Conservation (phyloP, 2,329 filamentous ascomycete species). For the Diplodia corticola region DNA sequence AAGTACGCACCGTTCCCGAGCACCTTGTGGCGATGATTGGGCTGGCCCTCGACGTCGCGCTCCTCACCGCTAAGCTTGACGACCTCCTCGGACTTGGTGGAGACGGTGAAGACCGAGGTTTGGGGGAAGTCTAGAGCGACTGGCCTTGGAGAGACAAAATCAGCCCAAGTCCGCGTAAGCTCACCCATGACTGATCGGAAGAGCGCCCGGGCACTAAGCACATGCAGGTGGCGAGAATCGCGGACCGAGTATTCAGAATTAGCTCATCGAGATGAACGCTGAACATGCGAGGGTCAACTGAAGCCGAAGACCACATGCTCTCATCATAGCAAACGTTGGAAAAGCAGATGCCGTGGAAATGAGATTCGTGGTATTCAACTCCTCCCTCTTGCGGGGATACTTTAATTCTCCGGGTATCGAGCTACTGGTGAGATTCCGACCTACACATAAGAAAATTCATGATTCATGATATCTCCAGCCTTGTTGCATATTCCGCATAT, state of each 20-base stretch:
- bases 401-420: not conserved
- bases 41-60: slow-evolving; percentile 66
- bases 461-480: slow-evolving; percentile 1
- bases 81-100: slow-evolving; percentile 53
- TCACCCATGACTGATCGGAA: not conserved
- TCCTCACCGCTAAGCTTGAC: slow-evolving; percentile 29
- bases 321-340: too few species aligned
- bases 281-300: too few species aligned
- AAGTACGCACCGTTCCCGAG: slow-evolving; percentile 85
- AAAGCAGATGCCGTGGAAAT: too few species aligned
- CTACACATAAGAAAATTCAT: not conserved
- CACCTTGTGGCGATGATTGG: slow-evolving; percentile 81
- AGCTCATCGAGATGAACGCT: too few species aligned
- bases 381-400: not conserved
- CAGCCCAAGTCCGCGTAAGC: not conserved
- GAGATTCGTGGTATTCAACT: too few species aligned
- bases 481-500: slow-evolving; percentile 27
- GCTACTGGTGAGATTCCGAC: not conserved
- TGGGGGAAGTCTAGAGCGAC: slow-evolving; percentile 83
- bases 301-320: too few species aligned
- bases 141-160: not conserved
- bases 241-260: not conserved
- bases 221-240: not conserved
- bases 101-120: slow-evolving; percentile 84
- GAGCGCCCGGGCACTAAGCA: not conserved